Conservation (phyloP, 1,139 yeast genomes). For the Hansenula lynferdii region DNA sequence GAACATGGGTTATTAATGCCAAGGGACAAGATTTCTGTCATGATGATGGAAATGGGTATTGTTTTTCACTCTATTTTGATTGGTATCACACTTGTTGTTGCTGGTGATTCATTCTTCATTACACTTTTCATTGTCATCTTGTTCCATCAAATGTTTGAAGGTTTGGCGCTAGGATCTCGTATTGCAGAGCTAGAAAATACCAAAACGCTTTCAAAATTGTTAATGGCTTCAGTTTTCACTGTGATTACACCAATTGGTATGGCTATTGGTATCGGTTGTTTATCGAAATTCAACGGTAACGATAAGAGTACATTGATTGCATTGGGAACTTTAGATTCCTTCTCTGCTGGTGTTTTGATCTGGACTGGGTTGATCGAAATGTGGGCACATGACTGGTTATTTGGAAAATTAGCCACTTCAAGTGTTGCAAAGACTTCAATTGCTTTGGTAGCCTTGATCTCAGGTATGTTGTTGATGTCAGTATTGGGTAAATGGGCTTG, state of each 20-base stretch:
- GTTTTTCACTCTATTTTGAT: conserved; percentile 2
- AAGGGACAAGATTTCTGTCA: conserved; percentile 1
- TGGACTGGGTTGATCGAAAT: conserved; percentile 3
- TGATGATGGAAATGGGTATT: conserved; percentile 3
- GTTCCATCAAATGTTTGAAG: conserved; percentile 4
- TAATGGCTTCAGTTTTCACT: conserved; percentile 1
- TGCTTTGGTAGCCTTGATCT: conserved; percentile 2
- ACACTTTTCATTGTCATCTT: conserved; percentile 2
- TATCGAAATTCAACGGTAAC: conserved; percentile 1
- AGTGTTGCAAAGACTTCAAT: neutral
- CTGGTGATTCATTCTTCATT: conserved; percentile 2
- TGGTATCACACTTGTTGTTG: conserved; percentile 3
- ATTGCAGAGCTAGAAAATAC: conserved; percentile 1
- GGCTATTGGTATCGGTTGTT: conserved; percentile 4
- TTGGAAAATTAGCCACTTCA: conserved; percentile 1
- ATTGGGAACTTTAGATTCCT: conserved; percentile 2
- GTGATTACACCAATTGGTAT: conserved; percentile 3
- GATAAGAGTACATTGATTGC: conserved; percentile 1
- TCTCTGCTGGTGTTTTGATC: conserved; percentile 3
- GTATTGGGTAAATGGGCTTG: conserved; percentile 4
- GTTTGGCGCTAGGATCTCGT: conserved; percentile 2
- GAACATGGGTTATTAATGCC: conserved; percentile 1
- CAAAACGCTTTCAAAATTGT: neutral
- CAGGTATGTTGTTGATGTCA: conserved; percentile 15
- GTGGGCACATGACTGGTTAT: conserved; percentile 4